Base-by-base conservation (phyloP, 2,329 filamentous ascomycete genomes). In the Fusarium sp. region DNA sequence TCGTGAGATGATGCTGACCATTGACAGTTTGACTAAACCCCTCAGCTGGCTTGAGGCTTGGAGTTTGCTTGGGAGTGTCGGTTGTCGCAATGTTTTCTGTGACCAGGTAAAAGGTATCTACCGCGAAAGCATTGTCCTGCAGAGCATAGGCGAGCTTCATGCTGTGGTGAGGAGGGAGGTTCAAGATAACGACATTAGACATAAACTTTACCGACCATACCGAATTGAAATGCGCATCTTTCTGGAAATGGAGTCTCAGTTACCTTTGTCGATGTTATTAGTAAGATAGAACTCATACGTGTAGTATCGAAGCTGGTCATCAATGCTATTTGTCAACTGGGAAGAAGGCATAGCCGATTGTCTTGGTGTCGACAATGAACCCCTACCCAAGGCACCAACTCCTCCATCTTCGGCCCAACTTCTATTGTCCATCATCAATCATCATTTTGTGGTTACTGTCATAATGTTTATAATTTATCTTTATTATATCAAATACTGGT, bases 1-100 rank as follows among this genome's bases (percentile, higher is more conserved):
- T 25, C 6, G 4, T 15, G 31, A 14, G 17, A 49, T 9, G 13
- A 15, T 27, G 27, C 63, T 73, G 41, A 73, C 61, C n/a, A 15
- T 46, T 11, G 15, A 3, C 42, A 79, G 78, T 79, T 79, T 70
- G 78, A 79, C 66, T 79, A 71, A 73, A 59, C 41, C 33, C 67
- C 65, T 71, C 64, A 63, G 52, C 59, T 67, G 59, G 58, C 50
- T 55, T 72, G 67, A 63, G 65, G 62, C 42, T 54, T 51, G 61
- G 58, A 62, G 50, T 66, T 65, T 63, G 47, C 43, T 63, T 51
- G 46, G 59, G 55, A 58, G 41, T 69, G 65, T 46, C 40, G 42
- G 45, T 37, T 69, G 50, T 51, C 52, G 47, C 47, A 37, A 58
- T 54, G 46, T 63, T 67, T 49, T 49, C 48, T 63, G 46, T 61